Evolutionary conservation across 2,329 filamentous ascomycete species (phyloP).

Genomic region (Thielaviopsis populi): DNA sequence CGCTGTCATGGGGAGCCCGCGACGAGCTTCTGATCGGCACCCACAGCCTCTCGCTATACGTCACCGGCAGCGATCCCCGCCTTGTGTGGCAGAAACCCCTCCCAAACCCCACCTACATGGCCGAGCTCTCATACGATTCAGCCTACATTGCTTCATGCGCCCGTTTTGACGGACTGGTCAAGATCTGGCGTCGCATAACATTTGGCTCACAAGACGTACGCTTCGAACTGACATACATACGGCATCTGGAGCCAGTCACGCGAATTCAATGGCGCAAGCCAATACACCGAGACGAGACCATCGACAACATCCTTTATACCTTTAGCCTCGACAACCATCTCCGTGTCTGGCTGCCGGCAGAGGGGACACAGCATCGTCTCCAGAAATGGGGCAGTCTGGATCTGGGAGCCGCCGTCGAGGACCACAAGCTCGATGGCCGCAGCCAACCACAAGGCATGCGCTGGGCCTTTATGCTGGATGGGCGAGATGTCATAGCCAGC

Average conservation of each 20-base stretch:
- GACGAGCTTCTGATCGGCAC: slow-evolving; percentile 76
- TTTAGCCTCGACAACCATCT: slow-evolving; percentile 68
- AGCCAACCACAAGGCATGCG: slow-evolving; percentile 25
- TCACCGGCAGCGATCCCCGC: slow-evolving; percentile 32
- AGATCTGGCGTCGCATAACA: slow-evolving; percentile 79
- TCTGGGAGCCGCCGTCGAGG: slow-evolving; percentile 52
- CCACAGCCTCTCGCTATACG: slow-evolving; percentile 53
- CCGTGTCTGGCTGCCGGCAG: slow-evolving; percentile 68
- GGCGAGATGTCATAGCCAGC: slow-evolving; percentile 61
- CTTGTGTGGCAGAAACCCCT: slow-evolving; percentile 61
- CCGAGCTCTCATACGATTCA: slow-evolving; percentile 72
- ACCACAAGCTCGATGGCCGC: slow-evolving; percentile 21
- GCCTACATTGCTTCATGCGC: slow-evolving; percentile 73
- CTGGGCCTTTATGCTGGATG: slow-evolving; percentile 71
- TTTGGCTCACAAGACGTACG: slow-evolving; percentile 70
- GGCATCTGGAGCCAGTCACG: slow-evolving; percentile 70
- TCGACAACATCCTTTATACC: slow-evolving; percentile 81
- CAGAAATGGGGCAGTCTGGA: slow-evolving; percentile 72
- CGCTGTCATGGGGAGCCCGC: slow-evolving; percentile 71
- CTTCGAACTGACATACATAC: slow-evolving; percentile 81
- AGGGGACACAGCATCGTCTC: slow-evolving; percentile 51
- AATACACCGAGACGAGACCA: slow-evolving; percentile 58
- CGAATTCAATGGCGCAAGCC: slow-evolving; percentile 74
- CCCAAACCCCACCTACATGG: slow-evolving; percentile 58
- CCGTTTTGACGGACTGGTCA: slow-evolving; percentile 65